These are phyloP conservation scores for Globisporangium rhizosaccharum DNA, from an alignment of 352 stramenopile genomes.

Conservation along the genomic window DNA sequence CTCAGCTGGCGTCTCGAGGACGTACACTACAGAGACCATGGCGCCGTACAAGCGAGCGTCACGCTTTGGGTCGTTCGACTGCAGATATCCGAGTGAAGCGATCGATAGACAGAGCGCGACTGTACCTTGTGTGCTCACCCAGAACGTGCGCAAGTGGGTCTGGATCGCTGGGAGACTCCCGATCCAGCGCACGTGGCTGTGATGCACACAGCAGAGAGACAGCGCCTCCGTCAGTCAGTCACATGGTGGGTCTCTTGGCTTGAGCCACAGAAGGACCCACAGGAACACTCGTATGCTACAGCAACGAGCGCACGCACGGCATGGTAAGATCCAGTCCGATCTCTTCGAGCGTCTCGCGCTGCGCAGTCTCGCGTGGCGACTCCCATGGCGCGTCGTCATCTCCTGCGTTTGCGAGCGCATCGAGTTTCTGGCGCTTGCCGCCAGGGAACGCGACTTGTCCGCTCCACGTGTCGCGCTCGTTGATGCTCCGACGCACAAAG, in stretches of 20 bases:
- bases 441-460: conserved; percentile 79
- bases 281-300: conserved; percentile 7
- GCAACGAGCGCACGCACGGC: conserved; percentile 24
- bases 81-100: not conserved
- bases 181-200: conserved; percentile 64
- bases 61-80: no score
- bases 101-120: not conserved
- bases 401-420: conserved; percentile 8
- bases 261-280: not conserved
- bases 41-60: no score
- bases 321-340: conserved; percentile 65
- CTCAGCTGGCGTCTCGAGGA: conserved; percentile 47
- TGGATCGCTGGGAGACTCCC: conserved; percentile 48
- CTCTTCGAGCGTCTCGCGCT: conserved; percentile 78
- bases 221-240: not conserved
- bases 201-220: conserved; percentile 1
- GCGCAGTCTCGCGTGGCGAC: conserved; percentile 57
- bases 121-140: conserved; percentile 62
- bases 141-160: conserved; percentile 59
- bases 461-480: conserved; percentile 75
- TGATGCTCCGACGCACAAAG: conserved; percentile 70
- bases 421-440: conserved; percentile 48
- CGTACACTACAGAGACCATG: conserved; percentile 45
- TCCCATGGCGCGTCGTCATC: conserved; percentile 53
- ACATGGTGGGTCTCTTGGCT: not conserved